phyloP scores from a whole-genome alignment of 495 filamentous ascomycete genomes.

The Podospora appendiculata region DNA sequence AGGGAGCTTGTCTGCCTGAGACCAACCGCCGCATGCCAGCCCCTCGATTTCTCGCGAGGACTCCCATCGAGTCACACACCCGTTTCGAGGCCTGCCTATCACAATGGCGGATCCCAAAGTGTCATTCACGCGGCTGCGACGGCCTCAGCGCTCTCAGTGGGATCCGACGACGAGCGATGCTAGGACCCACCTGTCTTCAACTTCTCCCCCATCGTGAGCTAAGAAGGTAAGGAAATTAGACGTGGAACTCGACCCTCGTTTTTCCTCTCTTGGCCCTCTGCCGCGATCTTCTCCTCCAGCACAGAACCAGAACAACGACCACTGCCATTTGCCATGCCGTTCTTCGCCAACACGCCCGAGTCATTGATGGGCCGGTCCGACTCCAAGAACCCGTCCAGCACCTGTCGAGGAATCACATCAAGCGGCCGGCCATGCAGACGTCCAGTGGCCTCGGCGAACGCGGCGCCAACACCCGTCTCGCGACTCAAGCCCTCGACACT shows the following conservation, averaged over 20 bases:
- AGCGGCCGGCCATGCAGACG: slow-evolving; percentile 75
- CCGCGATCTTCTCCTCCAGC: too few species aligned
- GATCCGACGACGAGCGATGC: too few species aligned
- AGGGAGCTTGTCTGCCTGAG: background rate
- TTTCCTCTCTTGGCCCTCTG: too few species aligned
- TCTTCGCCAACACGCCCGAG: slow-evolving; percentile 79
- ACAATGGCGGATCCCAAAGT: background rate
- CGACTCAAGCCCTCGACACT: slow-evolving; percentile 30
- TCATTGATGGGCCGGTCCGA: slow-evolving; percentile 67
- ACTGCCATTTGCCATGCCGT: slow-evolving; percentile 49
- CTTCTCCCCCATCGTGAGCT: too few species aligned
- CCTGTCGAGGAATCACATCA: slow-evolving; percentile 79
- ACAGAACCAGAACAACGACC: too few species aligned
- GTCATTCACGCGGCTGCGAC: background rate
- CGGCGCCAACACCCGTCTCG: slow-evolving; percentile 21
- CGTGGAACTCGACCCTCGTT: too few species aligned
- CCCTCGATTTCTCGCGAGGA: background rate
- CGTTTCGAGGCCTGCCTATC: background rate
- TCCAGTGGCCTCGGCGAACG: slow-evolving; percentile 37
- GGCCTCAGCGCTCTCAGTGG: too few species aligned
- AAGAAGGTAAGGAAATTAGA: too few species aligned
- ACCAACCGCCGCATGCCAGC: background rate
- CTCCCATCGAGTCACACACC: background rate
- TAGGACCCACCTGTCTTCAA: too few species aligned
- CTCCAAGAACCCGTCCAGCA: slow-evolving; percentile 73